These are phyloP conservation scores for Rosa persica DNA, from an alignment of 306 rosid genomes.

Conservation along the genomic window DNA sequence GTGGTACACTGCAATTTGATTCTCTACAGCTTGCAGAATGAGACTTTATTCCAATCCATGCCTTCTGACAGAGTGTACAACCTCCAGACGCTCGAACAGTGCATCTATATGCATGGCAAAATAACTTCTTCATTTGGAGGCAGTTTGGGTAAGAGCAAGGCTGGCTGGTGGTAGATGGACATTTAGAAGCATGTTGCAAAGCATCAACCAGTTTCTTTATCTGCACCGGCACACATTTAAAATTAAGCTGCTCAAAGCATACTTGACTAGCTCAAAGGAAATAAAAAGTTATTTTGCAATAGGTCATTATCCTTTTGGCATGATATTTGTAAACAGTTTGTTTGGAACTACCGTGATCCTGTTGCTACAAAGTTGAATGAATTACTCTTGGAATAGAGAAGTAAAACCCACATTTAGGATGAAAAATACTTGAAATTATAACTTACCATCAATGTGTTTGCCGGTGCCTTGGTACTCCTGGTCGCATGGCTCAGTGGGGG, in stretches of 20 bases:
- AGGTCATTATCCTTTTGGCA: not conserved
- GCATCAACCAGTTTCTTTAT: conserved; percentile 22
- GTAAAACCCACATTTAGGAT: not conserved
- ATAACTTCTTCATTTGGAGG: conserved; percentile 30
- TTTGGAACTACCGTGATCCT: not conserved
- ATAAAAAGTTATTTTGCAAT: not conserved
- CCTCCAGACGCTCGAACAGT: conserved; percentile 27
- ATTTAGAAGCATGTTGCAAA: conserved; percentile 37
- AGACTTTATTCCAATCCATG: conserved; percentile 7
- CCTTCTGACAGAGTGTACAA: conserved; percentile 42
- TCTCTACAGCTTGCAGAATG: conserved; percentile 41
- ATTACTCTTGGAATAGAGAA: not conserved
- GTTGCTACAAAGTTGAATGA: not conserved
- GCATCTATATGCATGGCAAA: conserved; percentile 42
- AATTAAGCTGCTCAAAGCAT: not conserved
- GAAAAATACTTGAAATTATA: not conserved
- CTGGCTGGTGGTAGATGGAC: conserved; percentile 19
- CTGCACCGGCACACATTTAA: conserved; percentile 12
- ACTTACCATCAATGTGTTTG: conserved; percentile 15
- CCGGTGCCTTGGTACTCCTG: conserved; percentile 3
- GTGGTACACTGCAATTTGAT: conserved; percentile 36
- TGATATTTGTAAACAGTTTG: not conserved
- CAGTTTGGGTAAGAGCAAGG: conserved; percentile 44
- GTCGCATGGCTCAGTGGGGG: not conserved
- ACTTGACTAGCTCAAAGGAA: not conserved